Evolutionary conservation across 176 grass and related monocot genomes (phyloP), one percentile per base, ranked within the genome.

Genomic region (Tillandsia leiboldiana): DNA sequence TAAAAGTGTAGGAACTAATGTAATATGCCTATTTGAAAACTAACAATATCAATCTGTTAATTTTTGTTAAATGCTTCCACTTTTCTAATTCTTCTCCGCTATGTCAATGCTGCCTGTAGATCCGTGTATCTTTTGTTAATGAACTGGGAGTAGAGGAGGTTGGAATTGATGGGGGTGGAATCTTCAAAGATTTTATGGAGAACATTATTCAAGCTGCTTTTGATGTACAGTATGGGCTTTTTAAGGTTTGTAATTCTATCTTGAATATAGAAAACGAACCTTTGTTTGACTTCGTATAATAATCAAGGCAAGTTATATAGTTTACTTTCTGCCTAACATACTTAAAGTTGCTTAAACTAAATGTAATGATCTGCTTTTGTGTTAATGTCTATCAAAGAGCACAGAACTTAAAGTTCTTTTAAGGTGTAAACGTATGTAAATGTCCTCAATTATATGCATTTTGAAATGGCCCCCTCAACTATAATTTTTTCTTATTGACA

Each of bases 111-210:
- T 84, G 49, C 64, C 57, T 87, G 71, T 77, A 99, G 94, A 99
- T 99, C 79, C 82, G 90, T 67, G 80, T 99, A 52, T 73, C 76
- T 50, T 99, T 90, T 80, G 83, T 99, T 49, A 93, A 99, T 80
- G 90, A 93, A 52, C 87, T 90, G 61, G 89, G 89, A 33, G 89
- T 86, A 50, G 94, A 99, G 82, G 94, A 99, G 73, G 94, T 84
- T 72, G 94, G 94, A 64, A 99, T 99, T 67, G 94, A 99, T 75
- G 94, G 94, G 54, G 94, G 94, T 73, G 94, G 94, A 29, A 99
- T 99, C 82, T 99, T 99, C 70, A 99, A 99, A 77, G 94, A 99
- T 81, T 99, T 99, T 68, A 99, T 99, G 94, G 94, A 99, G 74
- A 99, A 93, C 80, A 99, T 92, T 81, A 92, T 86, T 48, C 82